Conservation (phyloP, 768 basidiomycete species). For the Suillus tomentosus region DNA sequence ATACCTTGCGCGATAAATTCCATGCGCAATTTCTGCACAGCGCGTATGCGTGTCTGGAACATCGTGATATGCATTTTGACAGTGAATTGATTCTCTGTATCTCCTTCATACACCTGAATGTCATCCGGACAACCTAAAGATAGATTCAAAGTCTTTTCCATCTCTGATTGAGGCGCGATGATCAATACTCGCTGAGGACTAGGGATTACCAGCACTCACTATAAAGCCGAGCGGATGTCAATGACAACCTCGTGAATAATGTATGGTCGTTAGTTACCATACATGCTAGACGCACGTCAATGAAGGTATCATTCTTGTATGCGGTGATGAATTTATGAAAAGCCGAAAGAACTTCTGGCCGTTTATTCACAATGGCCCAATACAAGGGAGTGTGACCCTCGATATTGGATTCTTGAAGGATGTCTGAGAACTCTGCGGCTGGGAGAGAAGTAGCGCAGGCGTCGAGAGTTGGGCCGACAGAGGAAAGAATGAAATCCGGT, state of each 20-base stretch:
- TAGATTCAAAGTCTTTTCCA: neutral
- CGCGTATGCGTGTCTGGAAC: constrained; percentile 1
- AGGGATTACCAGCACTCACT: neutral
- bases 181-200: neutral
- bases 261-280: neutral
- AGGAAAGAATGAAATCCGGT: neutral
- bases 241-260: neutral
- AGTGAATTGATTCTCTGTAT: neutral
- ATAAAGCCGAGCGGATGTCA: neutral
- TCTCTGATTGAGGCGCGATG: neutral
- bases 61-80: neutral
- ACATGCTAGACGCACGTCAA: neutral
- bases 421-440: neutral
- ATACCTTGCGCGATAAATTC: constrained; percentile 2
- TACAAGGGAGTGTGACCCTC: neutral
- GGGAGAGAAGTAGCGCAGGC: constrained; percentile 1
- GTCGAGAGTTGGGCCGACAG: neutral
- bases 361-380: constrained; percentile 3
- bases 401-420: constrained; percentile 2
- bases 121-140: neutral
- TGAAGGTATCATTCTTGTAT: neutral
- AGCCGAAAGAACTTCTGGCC: neutral
- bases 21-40: neutral
- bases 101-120: neutral
- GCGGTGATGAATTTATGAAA: neutral